Evolutionary conservation across 2,329 filamentous ascomycete species (phyloP).

Genomic region (Verticillium nonalfalfae): DNA sequence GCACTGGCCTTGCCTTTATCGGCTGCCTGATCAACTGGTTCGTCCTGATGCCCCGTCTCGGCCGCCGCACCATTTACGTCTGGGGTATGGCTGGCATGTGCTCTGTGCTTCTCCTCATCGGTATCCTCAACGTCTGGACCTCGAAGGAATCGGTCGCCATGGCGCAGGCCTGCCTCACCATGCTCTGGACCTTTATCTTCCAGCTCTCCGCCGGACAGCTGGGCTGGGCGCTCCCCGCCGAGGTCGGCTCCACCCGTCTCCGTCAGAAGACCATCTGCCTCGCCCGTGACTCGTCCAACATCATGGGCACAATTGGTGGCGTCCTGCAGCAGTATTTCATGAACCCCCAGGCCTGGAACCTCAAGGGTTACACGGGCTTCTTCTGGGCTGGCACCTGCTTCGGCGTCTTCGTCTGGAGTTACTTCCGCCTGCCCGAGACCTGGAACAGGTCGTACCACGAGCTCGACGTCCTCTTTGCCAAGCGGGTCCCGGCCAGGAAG

Average conservation of each 20-base stretch:
- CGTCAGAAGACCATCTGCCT: constrained; percentile 23
- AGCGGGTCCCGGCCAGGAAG: background rate
- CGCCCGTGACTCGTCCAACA: constrained; percentile 17
- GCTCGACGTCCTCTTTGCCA: constrained; percentile 11
- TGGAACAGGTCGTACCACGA: constrained; percentile 17
- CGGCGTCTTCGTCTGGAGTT: constrained; percentile 13
- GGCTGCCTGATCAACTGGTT: constrained; percentile 38
- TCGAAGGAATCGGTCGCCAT: constrained; percentile 14
- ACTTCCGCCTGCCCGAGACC: constrained; percentile 17
- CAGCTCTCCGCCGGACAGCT: constrained; percentile 30
- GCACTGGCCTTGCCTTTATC: constrained; percentile 30
- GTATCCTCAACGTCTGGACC: constrained; percentile 25
- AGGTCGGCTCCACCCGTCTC: constrained; percentile 20
- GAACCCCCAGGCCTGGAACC: constrained; percentile 29
- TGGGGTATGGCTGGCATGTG: constrained; percentile 29
- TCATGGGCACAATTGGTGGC: constrained; percentile 15
- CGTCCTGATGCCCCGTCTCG: constrained; percentile 29
- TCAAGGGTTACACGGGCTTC: constrained; percentile 29
- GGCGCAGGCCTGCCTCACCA: constrained; percentile 17
- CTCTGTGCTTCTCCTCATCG: constrained; percentile 32
- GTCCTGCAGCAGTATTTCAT: constrained; percentile 24
- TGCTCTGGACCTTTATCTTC: constrained; percentile 25
- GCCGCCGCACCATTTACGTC: constrained; percentile 35
- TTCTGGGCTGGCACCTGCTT: constrained; percentile 12
- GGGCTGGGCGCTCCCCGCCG: constrained; percentile 16